Percentiles rank a stretch among this genome's conserved stretches.
These are phyloP conservation scores for Metarhizium brunneum DNA, from an alignment of 2,329 filamentous ascomycete species.

Conservation along the genomic window DNA sequence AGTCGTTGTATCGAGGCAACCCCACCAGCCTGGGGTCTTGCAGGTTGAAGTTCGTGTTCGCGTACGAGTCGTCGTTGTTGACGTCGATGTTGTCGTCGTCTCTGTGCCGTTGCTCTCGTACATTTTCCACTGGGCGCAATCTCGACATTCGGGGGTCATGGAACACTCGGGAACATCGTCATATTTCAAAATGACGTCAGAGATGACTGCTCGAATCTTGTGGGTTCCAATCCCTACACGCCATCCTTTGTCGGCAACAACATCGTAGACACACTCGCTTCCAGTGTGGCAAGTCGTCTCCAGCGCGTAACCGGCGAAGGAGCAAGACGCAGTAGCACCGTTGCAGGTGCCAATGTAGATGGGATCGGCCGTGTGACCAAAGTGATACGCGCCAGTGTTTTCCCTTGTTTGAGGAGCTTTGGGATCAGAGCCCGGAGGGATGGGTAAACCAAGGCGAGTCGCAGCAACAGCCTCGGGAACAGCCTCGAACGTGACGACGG, in stretches of 20 bases:
- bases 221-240: conserved; percentile 85
- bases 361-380: conserved; percentile 92
- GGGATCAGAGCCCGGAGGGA: conserved; percentile 69
- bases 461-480: conserved; percentile 86
- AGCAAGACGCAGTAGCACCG: conserved; percentile 78
- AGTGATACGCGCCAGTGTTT: conserved; percentile 75
- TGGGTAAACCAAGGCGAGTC: conserved; percentile 72
- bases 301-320: conserved; percentile 86
- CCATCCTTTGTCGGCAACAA: conserved; percentile 86
- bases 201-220: conserved; percentile 80
- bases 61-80: conserved; percentile 48
- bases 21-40: conserved; percentile 90
- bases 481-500: conserved; percentile 87
- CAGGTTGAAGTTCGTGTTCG: conserved; percentile 80
- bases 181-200: conserved; percentile 77
- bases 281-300: conserved; percentile 90
- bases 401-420: conserved; percentile 59
- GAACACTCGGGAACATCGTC: conserved; percentile 70
- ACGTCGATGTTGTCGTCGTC: conserved; percentile 52
- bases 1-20: conserved; percentile 60
- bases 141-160: conserved; percentile 69
- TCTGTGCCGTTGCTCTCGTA: conserved; percentile 87
- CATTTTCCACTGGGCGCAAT: conserved; percentile 91
- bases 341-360: conserved; percentile 93
- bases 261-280: conserved; percentile 82